phyloP scores from a whole-genome alignment of 768 basidiomycete species.

The Lentinula detonsa region DNA sequence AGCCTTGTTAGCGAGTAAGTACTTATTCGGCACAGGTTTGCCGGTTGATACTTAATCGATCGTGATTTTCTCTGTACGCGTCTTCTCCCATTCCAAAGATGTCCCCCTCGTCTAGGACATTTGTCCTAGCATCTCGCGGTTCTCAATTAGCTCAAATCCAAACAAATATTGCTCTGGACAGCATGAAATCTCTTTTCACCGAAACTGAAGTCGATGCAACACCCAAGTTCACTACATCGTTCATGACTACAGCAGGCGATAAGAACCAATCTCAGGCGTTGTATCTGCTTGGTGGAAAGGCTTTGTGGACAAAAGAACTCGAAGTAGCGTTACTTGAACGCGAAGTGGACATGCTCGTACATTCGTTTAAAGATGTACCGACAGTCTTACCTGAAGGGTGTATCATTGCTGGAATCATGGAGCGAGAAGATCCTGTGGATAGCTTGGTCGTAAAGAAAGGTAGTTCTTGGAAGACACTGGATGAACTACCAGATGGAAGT shows the following conservation, averaged over 20 bases:
- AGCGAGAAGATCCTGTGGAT: conserved; percentile 87
- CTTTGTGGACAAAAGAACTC: conserved; percentile 95
- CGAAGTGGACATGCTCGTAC: conserved; percentile 86
- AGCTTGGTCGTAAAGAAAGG: conserved; percentile 71
- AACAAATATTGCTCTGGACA: conserved; percentile 70
- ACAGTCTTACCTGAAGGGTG: conserved; percentile 83
- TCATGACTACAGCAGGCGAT: conserved; percentile 72
- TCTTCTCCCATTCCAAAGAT: neutral
- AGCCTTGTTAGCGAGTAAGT: no score
- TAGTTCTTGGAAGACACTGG: conserved; percentile 58
- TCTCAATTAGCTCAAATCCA: conserved; percentile 90
- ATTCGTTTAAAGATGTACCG: conserved; percentile 91
- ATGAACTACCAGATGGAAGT: conserved; percentile 81
- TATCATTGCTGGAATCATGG: conserved; percentile 75
- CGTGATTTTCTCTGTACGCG: neutral
- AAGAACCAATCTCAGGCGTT: conserved; percentile 84
- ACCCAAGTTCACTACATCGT: conserved; percentile 37
- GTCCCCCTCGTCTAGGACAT: conserved; percentile 33
- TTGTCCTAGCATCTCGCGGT: conserved; percentile 78
- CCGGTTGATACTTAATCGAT: neutral
- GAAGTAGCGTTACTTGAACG: conserved; percentile 74
- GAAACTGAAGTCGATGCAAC: conserved; percentile 29
- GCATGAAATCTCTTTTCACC: conserved; percentile 50
- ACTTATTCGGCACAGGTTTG: neutral
- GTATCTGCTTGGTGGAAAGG: conserved; percentile 86